phyloP scores from a whole-genome alignment of 305 asterid species.

The Rubia occidens region DNA sequence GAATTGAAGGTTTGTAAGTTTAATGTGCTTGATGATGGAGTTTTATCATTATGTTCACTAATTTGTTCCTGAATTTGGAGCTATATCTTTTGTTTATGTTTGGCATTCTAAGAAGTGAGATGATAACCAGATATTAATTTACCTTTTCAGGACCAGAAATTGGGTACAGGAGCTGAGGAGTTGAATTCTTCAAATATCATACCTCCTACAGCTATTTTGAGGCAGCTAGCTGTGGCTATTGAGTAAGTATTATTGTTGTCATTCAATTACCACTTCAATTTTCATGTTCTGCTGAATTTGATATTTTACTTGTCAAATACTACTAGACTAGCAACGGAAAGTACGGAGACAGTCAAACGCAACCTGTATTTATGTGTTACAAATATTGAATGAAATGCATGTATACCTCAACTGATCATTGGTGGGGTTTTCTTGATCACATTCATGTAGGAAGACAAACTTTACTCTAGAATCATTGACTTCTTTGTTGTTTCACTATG shows the following conservation, averaged over 20 bases:
- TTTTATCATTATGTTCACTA: too few species aligned
- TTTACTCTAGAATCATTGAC: background rate
- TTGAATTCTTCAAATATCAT: constrained; percentile 43
- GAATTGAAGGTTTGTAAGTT: constrained; percentile 45
- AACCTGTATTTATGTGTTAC: background rate
- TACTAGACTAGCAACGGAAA: background rate
- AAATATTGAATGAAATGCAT: background rate
- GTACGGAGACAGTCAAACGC: background rate
- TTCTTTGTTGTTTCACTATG: background rate
- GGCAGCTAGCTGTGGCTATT: constrained; percentile 80
- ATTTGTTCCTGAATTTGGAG: background rate
- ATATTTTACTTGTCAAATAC: background rate
- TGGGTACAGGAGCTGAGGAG: constrained; percentile 34
- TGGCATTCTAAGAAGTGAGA: background rate
- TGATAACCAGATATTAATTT: background rate
- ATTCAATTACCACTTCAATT: background rate
- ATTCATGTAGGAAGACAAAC: background rate
- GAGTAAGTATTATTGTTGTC: constrained; percentile 53
- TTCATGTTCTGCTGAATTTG: background rate
- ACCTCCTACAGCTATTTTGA: constrained; percentile 58
- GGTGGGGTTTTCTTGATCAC: background rate
- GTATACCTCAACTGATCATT: background rate
- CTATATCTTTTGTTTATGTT: background rate
- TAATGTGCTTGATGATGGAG: constrained; percentile 8
- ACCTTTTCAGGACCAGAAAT: constrained; percentile 45